These are phyloP conservation scores for Plasmodium gaboni DNA, from an alignment of 169 alveolate genomes.

Conservation along the genomic window DNA sequence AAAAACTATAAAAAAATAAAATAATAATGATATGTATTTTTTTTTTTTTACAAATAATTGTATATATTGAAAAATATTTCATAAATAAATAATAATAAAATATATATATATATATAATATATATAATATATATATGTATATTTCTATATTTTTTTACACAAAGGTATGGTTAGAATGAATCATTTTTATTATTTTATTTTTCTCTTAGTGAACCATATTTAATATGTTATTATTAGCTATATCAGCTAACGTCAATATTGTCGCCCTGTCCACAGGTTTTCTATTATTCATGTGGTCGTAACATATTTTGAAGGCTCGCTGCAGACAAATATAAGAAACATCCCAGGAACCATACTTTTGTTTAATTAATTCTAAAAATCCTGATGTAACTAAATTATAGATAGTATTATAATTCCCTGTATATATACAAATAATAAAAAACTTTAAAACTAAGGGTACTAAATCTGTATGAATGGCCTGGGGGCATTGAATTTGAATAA, in stretches of 20 bases:
- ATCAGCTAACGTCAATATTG: conserved; percentile 17
- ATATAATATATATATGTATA: background rate
- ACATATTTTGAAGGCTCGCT: conserved; percentile 38
- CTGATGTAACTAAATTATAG: conserved; percentile 43
- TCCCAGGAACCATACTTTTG: conserved; percentile 75
- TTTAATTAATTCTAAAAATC: conserved; percentile 61
- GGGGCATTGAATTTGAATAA: conserved; percentile 68
- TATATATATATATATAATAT: too few species aligned
- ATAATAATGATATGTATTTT: too few species aligned
- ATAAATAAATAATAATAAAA: too few species aligned
- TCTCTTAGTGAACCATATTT: too few species aligned
- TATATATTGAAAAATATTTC: too few species aligned
- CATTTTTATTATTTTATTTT: too few species aligned
- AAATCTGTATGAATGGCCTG: conserved; percentile 61
- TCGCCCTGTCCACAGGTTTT: background rate
- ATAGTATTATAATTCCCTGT: conserved; percentile 53
- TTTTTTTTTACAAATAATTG: too few species aligned
- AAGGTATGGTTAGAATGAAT: too few species aligned
- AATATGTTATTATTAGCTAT: conserved; percentile 21
- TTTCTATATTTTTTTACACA: background rate
- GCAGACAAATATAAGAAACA: conserved; percentile 33
- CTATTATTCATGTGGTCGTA: conserved; percentile 10
- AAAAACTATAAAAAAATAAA: too few species aligned
- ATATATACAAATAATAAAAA: conserved; percentile 58
- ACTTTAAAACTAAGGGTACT: conserved; percentile 66